Base-by-base conservation (phyloP, 129 eudicot genomes). In the Artemisia argyi region DNA sequence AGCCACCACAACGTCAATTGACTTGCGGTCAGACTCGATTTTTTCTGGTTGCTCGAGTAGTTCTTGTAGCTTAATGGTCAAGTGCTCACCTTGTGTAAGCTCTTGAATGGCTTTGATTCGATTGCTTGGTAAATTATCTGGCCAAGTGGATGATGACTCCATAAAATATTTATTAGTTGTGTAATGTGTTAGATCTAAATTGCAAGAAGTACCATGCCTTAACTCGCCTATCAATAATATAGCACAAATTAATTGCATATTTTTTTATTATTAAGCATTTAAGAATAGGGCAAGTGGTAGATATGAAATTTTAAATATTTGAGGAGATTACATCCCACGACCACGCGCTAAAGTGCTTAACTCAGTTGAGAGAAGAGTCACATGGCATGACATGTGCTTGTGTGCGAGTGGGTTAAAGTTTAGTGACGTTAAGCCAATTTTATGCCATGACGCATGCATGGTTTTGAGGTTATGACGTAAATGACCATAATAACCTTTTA, bases 81-180 rank as follows among this genome's bases (percentile, higher is more conserved):
- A 30, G 2, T 71, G 55, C 14, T 76, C 81, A 55, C 95, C 95
- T 52, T 71, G 75, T 3, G 61, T 80, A 62, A 88, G 66, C 69
- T 75, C 81, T 47, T 75, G 39, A 11, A 76, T 70, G 12, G 83
- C 86, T 65, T 61, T 73, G 49, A 65, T 73, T 72, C 83, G 68
- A 51, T 59, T 65, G 13, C 53, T 48, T 54, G 62, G 71, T 22
- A 81, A 20, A 61, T 30, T 82, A 16, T 74, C 76, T 14, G 78
- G 75, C 77, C 74, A 63, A 58, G 84, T 63, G 18, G 79, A 78
- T 15, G 79, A 78, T 14, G 68, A 61, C 71, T 71, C 86, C 86
- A 85, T 84, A 32, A 4, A 11, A 4, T 65, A 19, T 16, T 13
- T 30, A 28, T 3, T 69, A 26, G 64, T 70, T n/a, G n/a, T n/a